Conservation (phyloP, 805 yeast genomes). For the Ogataea paradorogensis region DNA sequence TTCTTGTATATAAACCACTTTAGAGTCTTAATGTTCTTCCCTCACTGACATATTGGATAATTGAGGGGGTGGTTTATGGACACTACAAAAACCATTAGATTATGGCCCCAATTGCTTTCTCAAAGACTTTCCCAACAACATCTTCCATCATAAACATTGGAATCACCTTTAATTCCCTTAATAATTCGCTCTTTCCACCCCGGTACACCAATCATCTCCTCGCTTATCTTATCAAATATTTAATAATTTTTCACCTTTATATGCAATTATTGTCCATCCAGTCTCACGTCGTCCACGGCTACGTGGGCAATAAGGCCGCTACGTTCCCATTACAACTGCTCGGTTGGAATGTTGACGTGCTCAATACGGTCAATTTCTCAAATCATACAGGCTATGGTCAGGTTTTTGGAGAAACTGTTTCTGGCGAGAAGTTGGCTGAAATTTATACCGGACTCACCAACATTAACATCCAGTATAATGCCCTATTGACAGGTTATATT, state of each 20-base stretch:
- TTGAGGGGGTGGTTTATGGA: too few relatives aligned
- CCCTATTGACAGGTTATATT: slow-evolving; percentile 64
- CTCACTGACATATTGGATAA: too few relatives aligned
- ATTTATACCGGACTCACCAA: slow-evolving; percentile 38
- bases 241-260: not conserved
- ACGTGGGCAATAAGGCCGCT: slow-evolving; percentile 67
- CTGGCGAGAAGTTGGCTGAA: slow-evolving; percentile 38
- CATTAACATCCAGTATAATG: slow-evolving; percentile 43
- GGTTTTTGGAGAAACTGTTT: slow-evolving; percentile 45
- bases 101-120: too few relatives aligned
- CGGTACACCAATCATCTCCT: too few relatives aligned
- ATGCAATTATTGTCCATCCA: slow-evolving; percentile 48
- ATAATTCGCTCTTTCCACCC: too few relatives aligned
- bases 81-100: too few relatives aligned
- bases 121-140: too few relatives aligned
- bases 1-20: too few relatives aligned
- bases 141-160: too few relatives aligned
- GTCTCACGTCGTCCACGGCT: slow-evolving; percentile 73
- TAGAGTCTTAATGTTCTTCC: too few relatives aligned
- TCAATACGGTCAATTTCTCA: slow-evolving; percentile 64
- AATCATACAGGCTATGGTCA: slow-evolving; percentile 72
- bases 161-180: too few relatives aligned
- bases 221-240: too few relatives aligned
- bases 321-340: slow-evolving; percentile 60
- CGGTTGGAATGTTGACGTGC: slow-evolving; percentile 69